A percentile compares a stretch with the other conserved stretches of the same genome.
Evolutionary conservation across 345 rosid species (phyloP).

Genomic region (Aegle marmelos): DNA sequence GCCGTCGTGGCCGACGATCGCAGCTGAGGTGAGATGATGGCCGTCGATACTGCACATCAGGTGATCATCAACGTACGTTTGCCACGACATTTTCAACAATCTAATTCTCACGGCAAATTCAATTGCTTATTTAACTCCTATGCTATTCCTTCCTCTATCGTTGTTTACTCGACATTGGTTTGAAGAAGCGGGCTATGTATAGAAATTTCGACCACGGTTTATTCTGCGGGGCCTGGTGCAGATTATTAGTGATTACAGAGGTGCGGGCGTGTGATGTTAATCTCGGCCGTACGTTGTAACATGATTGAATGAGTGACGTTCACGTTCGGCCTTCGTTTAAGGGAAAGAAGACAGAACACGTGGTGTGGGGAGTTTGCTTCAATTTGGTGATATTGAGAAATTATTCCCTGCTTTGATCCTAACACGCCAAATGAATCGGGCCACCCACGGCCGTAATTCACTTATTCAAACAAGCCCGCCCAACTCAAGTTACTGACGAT

Average conservation of each 20-base stretch:
- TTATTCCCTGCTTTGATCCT: background rate
- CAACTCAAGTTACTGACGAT: too few species aligned
- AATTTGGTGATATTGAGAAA: background rate
- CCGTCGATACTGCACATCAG: constrained; percentile 52
- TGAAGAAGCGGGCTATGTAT: constrained; percentile 24
- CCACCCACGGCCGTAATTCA: too few species aligned
- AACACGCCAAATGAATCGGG: too few species aligned
- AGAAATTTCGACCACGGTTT: background rate
- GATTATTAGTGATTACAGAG: background rate
- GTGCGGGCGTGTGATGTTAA: background rate
- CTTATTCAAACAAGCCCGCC: too few species aligned
- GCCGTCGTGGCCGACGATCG: constrained; percentile 50
- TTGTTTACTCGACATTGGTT: constrained; percentile 5
- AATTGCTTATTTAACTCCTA: background rate
- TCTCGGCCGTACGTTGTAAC: constrained; percentile 22
- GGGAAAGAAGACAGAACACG: background rate
- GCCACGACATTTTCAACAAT: constrained; percentile 44
- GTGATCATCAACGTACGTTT: constrained; percentile 47
- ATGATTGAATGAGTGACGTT: constrained; percentile 29
- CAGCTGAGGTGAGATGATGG: constrained; percentile 36
- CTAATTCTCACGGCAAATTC: background rate
- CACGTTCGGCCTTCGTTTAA: constrained; percentile 21
- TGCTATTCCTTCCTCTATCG: background rate
- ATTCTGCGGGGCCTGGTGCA: constrained; percentile 8
- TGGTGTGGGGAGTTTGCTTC: background rate